Conservation (phyloP, 768 basidiomycete genomes). For the Suillus decipiens region DNA sequence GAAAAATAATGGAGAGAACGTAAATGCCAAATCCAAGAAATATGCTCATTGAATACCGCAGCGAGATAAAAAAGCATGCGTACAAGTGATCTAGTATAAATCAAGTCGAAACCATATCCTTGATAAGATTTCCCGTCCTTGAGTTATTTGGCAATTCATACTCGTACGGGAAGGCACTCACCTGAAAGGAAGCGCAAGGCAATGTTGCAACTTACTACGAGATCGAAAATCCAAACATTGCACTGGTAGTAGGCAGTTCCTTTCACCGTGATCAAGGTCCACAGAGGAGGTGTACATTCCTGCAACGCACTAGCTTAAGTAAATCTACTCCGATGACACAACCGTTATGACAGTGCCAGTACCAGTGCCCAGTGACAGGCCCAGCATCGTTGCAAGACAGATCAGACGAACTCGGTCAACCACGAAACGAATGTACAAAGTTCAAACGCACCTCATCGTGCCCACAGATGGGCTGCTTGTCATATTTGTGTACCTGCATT, state of each 20-base stretch:
- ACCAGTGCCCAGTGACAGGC: background rate
- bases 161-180: background rate
- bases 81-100: too few relatives aligned
- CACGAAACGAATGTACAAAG: background rate
- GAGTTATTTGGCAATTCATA: background rate
- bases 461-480: background rate
- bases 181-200: background rate
- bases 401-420: background rate
- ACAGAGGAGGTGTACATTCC: background rate
- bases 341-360: background rate
- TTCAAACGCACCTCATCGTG: background rate
- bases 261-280: background rate
- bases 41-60: background rate
- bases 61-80: background rate
- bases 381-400: background rate
- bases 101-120: background rate
- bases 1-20: too few relatives aligned
- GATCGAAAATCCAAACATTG: background rate
- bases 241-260: background rate
- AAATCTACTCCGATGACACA: background rate
- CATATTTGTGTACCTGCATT: background rate
- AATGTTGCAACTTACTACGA: background rate
- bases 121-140: background rate
- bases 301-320: background rate
- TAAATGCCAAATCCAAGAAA: background rate